Base-by-base conservation (phyloP, 139 green algal species). In the Trebouxia sp. region DNA sequence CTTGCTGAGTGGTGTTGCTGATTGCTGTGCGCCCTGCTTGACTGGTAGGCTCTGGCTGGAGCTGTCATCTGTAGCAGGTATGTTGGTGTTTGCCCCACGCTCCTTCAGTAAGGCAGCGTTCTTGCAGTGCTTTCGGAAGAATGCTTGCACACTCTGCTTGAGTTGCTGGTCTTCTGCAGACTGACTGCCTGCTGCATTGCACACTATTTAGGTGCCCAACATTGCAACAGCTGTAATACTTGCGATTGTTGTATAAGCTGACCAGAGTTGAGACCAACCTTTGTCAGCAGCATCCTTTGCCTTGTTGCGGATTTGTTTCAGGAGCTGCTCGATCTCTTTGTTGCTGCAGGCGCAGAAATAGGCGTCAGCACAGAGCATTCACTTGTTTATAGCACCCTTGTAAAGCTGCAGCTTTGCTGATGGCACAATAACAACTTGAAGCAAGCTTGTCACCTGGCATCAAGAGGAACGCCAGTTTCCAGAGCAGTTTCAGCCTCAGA, bases 51-150 rank as follows among this genome's bases (percentile, higher is more conserved):
- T 35, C 35, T 72, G 62, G 37, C 32, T 37, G 20, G 35, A n/a
- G 35, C 5, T 45, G 32, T 72, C 62, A 12, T 72, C 62, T 45
- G 20, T 3, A 17, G 8, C 39, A 41, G 62, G 62, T 28, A 72
- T 35, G 43, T 72, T 72, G 32, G 20, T 72, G 62, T 72, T 72
- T 41, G 62, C 62, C n/a, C 62, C 62, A 42, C 62, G 62, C 35
- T 72, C 62, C 14, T 72, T 58, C 5, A 51, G 42, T 38, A n/a
- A 20, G 37, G 69, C 55, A 48, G 69, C 41, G 38, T 39, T 55
- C 39, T 51, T 77, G 41, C 41, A 77, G 5, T 58, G 69, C 41
- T 51, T 77, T 24, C 28, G 26, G n/a, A 51, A 77, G 42, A 77
- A 51, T 10, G 41, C n/a, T 56, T 38, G 26, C 39, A 51, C 39